Conservation (phyloP, 768 basidiomycete species). For the Neoboletus subvelutipes region DNA sequence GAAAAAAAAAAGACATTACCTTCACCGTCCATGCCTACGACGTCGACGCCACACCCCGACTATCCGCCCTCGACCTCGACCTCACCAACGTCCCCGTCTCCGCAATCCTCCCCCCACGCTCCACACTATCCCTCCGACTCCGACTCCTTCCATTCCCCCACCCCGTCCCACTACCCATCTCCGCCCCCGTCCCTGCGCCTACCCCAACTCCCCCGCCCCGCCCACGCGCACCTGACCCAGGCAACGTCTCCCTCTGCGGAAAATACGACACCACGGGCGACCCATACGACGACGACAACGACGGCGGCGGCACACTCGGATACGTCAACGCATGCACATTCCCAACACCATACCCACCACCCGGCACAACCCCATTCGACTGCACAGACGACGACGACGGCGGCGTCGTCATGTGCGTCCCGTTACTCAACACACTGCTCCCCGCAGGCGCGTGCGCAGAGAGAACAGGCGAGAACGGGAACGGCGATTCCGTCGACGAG, state of each 20-base stretch:
- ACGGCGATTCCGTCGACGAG: constrained; percentile 65
- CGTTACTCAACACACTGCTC: constrained; percentile 26
- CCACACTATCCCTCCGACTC: constrained; percentile 58
- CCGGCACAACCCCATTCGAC: neutral
- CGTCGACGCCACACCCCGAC: constrained; percentile 39
- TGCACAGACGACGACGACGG: constrained; percentile 50
- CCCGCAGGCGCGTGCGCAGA: constrained; percentile 46
- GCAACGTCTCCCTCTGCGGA: constrained; percentile 48
- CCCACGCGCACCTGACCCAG: constrained; percentile 45
- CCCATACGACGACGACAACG: constrained; percentile 75
- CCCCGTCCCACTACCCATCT: neutral
- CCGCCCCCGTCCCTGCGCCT: constrained; percentile 1
- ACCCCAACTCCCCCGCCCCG: constrained; percentile 24
- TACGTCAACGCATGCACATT: constrained; percentile 58
- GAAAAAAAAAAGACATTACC: neutral
- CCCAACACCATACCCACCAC: constrained; percentile 19
- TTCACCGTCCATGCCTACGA: constrained; percentile 18
- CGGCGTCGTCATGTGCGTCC: constrained; percentile 72
- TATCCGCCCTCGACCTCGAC: constrained; percentile 43
- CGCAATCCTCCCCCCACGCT: constrained; percentile 65
- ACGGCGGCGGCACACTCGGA: constrained; percentile 82
- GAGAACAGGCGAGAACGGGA: constrained; percentile 60
- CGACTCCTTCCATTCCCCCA: constrained; percentile 26
- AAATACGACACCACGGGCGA: constrained; percentile 55
- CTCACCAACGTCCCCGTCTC: constrained; percentile 62